A percentile compares a stretch with the other conserved stretches of the same genome.
Conservation (phyloP, 2,329 filamentous ascomycete genomes). For the Sporothrix phasma region DNA sequence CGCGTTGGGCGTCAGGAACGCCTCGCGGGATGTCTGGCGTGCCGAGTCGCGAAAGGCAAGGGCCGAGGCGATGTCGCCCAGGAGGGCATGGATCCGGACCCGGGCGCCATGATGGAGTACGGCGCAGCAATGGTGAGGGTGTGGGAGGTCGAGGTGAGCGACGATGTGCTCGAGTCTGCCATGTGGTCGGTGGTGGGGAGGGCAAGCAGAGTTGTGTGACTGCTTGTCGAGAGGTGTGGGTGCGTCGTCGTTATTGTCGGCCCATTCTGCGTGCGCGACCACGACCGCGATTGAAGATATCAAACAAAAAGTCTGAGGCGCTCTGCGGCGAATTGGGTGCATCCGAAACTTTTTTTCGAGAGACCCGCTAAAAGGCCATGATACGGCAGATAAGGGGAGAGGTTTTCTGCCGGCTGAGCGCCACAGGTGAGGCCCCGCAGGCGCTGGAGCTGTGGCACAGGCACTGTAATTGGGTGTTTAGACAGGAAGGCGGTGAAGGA, state of each 20-base stretch:
- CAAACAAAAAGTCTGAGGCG: not conserved
- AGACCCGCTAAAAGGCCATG: slow-evolving; percentile 4
- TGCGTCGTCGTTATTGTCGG: not conserved
- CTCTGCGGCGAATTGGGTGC: not conserved
- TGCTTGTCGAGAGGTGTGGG: not conserved
- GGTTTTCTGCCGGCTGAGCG: not conserved
- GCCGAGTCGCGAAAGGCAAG: slow-evolving; percentile 46
- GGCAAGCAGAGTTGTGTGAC: not conserved
- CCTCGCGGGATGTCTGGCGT: slow-evolving; percentile 53
- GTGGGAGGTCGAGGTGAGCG: slow-evolving; percentile 54
- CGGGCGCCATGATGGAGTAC: slow-evolving; percentile 19
- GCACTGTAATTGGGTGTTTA: not conserved
- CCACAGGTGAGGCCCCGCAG: not conserved
- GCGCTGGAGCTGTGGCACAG: not conserved
- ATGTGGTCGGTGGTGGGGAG: slow-evolving; percentile 16
- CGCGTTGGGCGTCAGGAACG: slow-evolving; percentile 64
- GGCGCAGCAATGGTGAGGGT: slow-evolving; percentile 29
- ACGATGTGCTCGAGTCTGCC: slow-evolving; percentile 40
- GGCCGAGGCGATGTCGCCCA: slow-evolving; percentile 29
- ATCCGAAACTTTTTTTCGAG: slow-evolving; percentile 9
- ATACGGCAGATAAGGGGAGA: not conserved
- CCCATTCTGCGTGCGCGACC: not conserved
- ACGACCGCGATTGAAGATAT: not conserved
- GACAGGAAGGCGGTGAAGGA: not conserved
- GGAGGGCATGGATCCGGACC: slow-evolving; percentile 21